These are phyloP conservation scores for Astragalus glycyphyllos DNA, from an alignment of 306 rosid genomes.

Conservation along the genomic window DNA sequence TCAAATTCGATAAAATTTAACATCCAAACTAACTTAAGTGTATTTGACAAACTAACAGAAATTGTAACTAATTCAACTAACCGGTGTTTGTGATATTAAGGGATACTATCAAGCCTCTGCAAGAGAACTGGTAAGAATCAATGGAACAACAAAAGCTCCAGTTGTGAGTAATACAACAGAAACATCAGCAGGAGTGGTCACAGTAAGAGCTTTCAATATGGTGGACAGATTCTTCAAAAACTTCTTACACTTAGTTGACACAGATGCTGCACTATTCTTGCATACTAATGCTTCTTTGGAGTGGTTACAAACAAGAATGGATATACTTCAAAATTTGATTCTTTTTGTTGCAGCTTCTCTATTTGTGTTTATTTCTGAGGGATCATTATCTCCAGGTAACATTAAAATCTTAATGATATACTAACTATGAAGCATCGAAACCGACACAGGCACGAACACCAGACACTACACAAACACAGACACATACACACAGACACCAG, in stretches of 20 bases:
- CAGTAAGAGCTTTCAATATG: constrained; percentile 70
- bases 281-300: constrained; percentile 62
- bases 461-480: no score
- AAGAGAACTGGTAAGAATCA: constrained; percentile 76
- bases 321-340: constrained; percentile 63
- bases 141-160: constrained; percentile 89
- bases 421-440: no score
- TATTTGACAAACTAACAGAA: background rate
- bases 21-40: no score
- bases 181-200: constrained; percentile 74
- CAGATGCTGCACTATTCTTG: constrained; percentile 65
- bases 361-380: constrained; percentile 57
- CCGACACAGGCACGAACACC: no score
- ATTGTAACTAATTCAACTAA: background rate
- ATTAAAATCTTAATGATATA: background rate
- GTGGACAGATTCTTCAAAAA: constrained; percentile 55
- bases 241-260: constrained; percentile 57
- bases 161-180: constrained; percentile 62
- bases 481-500: no score
- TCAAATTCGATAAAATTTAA: no score
- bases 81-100: constrained; percentile 30
- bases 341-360: constrained; percentile 62
- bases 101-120: constrained; percentile 69
- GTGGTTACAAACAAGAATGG: constrained; percentile 65
- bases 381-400: constrained; percentile 61